Conservation (phyloP, 78 protist species). For the Emiliania huxleyi region DNA sequence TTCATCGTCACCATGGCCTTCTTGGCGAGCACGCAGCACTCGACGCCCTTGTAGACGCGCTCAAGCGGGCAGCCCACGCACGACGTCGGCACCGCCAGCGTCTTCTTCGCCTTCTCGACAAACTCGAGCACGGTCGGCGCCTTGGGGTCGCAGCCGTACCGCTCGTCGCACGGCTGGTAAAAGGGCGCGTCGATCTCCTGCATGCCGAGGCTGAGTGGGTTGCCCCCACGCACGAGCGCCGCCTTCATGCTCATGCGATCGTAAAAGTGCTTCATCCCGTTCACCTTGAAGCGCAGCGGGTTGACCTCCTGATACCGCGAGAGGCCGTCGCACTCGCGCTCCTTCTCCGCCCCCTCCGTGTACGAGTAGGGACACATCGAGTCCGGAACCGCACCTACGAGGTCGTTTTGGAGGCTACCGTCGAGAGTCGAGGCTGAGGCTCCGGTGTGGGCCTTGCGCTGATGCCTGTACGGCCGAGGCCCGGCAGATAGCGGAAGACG, state of each 20-base stretch:
- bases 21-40: neutral
- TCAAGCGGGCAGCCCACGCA: neutral
- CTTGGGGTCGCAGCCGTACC: neutral
- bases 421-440: neutral
- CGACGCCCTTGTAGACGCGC: neutral
- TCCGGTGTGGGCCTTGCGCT: neutral
- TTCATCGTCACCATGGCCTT: neutral
- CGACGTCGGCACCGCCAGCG: too few species aligned
- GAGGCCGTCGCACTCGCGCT: neutral
- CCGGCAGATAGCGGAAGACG: neutral
- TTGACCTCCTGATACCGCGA: neutral
- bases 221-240: neutral
- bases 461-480: neutral
- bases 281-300: neutral
- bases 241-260: neutral
- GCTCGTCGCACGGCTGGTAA: neutral
- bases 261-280: neutral
- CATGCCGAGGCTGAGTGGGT: neutral
- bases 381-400: neutral
- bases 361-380: neutral
- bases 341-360: neutral
- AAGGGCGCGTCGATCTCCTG: neutral
- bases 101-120: too few species aligned
- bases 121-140: too few species aligned
- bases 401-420: neutral